Conservation (phyloP, 495 filamentous ascomycete genomes). For the Evansstolkia leycettana region DNA sequence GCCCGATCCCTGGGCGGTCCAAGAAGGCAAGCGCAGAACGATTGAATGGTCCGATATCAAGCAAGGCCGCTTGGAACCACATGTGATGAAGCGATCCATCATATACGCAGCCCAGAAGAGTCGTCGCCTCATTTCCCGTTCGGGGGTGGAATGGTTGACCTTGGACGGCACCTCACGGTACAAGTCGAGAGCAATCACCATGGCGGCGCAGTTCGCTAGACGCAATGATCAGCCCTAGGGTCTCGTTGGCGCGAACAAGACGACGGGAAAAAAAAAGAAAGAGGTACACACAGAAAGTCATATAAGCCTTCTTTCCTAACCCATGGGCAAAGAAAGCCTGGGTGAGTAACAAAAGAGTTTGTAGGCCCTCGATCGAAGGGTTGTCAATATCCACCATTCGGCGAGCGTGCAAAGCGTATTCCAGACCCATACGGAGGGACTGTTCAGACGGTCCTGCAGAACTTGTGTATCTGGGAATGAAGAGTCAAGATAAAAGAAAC, state of each 20-base stretch:
- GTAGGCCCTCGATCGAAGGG: constrained; percentile 62
- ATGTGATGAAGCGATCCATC: constrained; percentile 66
- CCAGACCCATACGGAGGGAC: constrained; percentile 44
- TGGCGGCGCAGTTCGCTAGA: constrained; percentile 63
- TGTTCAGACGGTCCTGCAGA: constrained; percentile 48
- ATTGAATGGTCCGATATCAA: constrained; percentile 65
- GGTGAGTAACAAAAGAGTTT: constrained; percentile 63
- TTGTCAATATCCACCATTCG: constrained; percentile 64
- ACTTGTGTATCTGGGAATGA: constrained; percentile 43
- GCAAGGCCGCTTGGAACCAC: constrained; percentile 66
- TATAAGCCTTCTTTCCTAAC: constrained; percentile 75
- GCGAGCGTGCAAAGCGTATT: constrained; percentile 55
- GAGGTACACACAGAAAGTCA: constrained; percentile 55
- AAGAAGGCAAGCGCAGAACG: constrained; percentile 57
- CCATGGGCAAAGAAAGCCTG: constrained; percentile 64
- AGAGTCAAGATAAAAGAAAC: constrained; percentile 5
- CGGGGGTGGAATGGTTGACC: constrained; percentile 41
- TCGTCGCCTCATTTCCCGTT: constrained; percentile 60
- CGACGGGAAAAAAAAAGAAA: background rate
- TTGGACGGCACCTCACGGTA: constrained; percentile 56
- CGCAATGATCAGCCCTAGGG: constrained; percentile 4
- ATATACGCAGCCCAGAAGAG: constrained; percentile 80
- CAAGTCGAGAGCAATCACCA: constrained; percentile 67
- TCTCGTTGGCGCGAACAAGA: no score
- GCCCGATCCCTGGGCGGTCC: constrained; percentile 38